Conservation (phyloP, 495 filamentous ascomycete species). For the Trichoderma reesei region DNA sequence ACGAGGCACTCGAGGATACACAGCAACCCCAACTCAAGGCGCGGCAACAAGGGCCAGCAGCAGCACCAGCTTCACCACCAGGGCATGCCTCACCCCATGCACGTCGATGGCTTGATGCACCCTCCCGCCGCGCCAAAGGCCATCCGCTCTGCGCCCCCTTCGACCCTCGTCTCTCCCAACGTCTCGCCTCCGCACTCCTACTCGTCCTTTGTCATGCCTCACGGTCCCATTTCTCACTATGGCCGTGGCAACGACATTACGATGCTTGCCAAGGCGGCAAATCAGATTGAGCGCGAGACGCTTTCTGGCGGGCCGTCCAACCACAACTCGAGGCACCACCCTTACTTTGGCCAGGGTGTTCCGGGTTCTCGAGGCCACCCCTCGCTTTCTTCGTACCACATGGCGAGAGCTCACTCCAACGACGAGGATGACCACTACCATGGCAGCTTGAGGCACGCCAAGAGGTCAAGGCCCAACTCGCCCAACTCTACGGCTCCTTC, state of each 20-base stretch:
- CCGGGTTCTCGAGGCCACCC: conserved; percentile 49
- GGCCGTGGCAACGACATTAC: conserved; percentile 65
- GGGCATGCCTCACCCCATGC: conserved; percentile 13
- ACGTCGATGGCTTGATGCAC: conserved; percentile 56
- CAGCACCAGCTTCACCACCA: conserved; percentile 15
- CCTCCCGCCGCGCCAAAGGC: conserved; percentile 58
- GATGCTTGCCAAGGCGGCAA: conserved; percentile 83
- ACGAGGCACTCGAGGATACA: conserved; percentile 97
- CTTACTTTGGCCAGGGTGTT: conserved; percentile 48
- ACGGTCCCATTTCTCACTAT: conserved; percentile 42
- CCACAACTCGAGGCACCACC: conserved; percentile 32
- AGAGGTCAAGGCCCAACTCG: conserved; percentile 84
- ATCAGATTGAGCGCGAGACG: conserved; percentile 72
- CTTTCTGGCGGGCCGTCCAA: conserved; percentile 41
- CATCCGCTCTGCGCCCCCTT: conserved; percentile 77
- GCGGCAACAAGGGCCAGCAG: conserved; percentile 75
- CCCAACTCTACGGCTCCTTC: conserved; percentile 92
- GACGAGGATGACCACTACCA: conserved; percentile 65
- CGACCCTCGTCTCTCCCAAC: conserved; percentile 83
- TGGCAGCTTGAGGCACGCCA: conserved; percentile 56
- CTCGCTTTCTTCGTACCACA: conserved; percentile 77
- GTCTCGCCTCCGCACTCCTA: conserved; percentile 92
- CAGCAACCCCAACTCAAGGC: conserved; percentile 93
- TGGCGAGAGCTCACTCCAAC: conserved; percentile 86
- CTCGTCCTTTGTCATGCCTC: conserved; percentile 60